These are phyloP conservation scores for Acer negundo DNA, from an alignment of 345 rosid species.

Conservation along the genomic window DNA sequence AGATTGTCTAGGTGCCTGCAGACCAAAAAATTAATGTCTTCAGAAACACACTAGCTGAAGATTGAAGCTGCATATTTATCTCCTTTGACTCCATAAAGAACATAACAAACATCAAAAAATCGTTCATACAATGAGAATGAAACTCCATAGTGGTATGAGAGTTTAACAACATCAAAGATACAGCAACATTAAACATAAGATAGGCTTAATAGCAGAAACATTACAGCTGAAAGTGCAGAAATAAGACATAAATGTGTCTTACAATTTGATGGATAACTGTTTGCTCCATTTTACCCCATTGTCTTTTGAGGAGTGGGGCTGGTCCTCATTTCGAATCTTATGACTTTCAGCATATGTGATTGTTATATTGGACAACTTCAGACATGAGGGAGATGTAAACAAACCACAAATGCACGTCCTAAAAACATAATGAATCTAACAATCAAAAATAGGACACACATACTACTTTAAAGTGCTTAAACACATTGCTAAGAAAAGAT, in stretches of 20 bases:
- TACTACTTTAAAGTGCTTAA: neutral
- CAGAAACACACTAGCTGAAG: constrained; percentile 4
- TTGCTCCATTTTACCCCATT: neutral
- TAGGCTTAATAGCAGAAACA: neutral
- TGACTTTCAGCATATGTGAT: no score
- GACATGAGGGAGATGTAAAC: no score
- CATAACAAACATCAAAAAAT: neutral
- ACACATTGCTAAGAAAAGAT: neutral
- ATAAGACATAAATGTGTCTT: neutral
- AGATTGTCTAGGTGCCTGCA: constrained; percentile 94
- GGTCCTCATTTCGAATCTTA: no score
- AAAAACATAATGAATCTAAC: neutral
- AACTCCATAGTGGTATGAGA: neutral
- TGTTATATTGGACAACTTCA: no score
- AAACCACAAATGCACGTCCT: neutral
- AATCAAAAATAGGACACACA: neutral
- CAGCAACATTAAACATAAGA: neutral
- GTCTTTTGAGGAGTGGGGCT: no score
- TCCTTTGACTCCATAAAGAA: neutral
- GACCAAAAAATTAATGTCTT: constrained; percentile 16
- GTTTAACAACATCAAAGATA: neutral
- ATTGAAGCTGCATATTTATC: neutral
- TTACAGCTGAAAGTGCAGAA: neutral
- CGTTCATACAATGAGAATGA: neutral
- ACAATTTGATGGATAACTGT: neutral